Evolutionary conservation across 805 yeast genomes (phyloP), one percentile per base, ranked within the genome.

Genomic region (Wickerhamomyces alni): DNA sequence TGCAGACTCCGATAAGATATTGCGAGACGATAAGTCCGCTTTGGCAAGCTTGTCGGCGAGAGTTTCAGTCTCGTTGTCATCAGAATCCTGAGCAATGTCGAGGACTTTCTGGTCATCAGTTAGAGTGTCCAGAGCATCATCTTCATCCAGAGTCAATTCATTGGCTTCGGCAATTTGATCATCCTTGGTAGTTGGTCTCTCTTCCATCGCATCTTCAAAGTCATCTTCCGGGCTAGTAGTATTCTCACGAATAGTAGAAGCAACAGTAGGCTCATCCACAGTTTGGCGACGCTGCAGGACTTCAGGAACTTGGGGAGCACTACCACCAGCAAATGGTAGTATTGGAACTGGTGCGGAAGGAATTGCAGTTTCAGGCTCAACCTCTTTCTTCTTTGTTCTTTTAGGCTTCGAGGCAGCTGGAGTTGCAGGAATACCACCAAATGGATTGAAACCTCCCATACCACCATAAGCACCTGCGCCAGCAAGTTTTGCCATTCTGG

Each of bases 401-500:
- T 45, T 55, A 39, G 57, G 57, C 45, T 42, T 50, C 8, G 51
- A 47, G 9, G 67, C 61, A 29, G 52, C 48, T 35, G 66, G 70
- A 15, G 57, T 47, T 21, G 24, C 24, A 8, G 69, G 65, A 21
- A 56, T 18, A 30, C 53, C 46, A 33, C 68, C 74, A 43, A 67
- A 67, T 27, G 73, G 73, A 37, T 67, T 67, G 43, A 67, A 67
- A 1, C 55, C 55, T 2, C 38, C 36, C 10, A 35, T 41, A 5
- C 62, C 67, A 21, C 62, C 63, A 50, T 60, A 62, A 32, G 88
- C 89, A 61, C 80, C 78, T 12, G 79, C 80, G 17, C 96, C 95
- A 1, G 97, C 84, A 16, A 91, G 73, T 52, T 82, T 86, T n/a
- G 99, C 98, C 96, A 91, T 91, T 44, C 97, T 75, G 47, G 85